phyloP scores from a whole-genome alignment of 192 early-diverging fungal species.

The Helicostylum pulchrum region DNA sequence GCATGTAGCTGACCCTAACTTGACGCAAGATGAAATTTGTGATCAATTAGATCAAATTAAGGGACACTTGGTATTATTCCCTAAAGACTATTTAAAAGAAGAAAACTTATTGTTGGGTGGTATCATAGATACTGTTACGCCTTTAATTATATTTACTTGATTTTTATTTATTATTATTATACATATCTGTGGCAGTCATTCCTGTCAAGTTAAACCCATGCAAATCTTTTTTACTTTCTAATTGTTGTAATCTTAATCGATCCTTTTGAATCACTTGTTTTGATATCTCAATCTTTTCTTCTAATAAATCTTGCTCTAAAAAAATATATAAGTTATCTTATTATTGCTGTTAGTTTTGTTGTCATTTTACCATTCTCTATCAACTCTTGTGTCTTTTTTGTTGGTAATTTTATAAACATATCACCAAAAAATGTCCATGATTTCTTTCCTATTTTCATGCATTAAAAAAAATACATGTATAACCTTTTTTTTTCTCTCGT shows the following conservation, averaged over 20 bases:
- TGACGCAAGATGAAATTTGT: constrained; percentile 26
- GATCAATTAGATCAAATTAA: constrained; percentile 36
- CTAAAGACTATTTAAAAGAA: constrained; percentile 40
- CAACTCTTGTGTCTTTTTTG: constrained; percentile 43
- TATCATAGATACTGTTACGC: constrained; percentile 43
- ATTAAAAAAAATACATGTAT: not conserved
- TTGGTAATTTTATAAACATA: constrained; percentile 56
- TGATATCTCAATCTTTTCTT: constrained; percentile 42
- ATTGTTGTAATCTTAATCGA: constrained; percentile 40
- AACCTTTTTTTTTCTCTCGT: not conserved
- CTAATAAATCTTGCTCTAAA: constrained; percentile 50
- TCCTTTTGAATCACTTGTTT: constrained; percentile 45
- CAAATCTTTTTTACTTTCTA: constrained; percentile 48
- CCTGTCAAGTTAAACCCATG: constrained; percentile 42
- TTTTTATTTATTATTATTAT: constrained; percentile 13
- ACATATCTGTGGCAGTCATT: constrained; percentile 34
- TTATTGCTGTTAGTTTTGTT: not conserved
- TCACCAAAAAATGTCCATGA: constrained; percentile 58
- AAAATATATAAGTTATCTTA: not conserved
- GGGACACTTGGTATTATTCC: constrained; percentile 54
- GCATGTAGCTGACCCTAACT: constrained; percentile 43
- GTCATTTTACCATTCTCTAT: constrained; percentile 49
- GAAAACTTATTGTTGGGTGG: constrained; percentile 44
- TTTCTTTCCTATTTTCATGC: constrained; percentile 44
- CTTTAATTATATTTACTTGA: constrained; percentile 54